These are phyloP conservation scores for Crithidia fasciculata DNA, from an alignment of 208 protist genomes.

Conservation along the genomic window DNA sequence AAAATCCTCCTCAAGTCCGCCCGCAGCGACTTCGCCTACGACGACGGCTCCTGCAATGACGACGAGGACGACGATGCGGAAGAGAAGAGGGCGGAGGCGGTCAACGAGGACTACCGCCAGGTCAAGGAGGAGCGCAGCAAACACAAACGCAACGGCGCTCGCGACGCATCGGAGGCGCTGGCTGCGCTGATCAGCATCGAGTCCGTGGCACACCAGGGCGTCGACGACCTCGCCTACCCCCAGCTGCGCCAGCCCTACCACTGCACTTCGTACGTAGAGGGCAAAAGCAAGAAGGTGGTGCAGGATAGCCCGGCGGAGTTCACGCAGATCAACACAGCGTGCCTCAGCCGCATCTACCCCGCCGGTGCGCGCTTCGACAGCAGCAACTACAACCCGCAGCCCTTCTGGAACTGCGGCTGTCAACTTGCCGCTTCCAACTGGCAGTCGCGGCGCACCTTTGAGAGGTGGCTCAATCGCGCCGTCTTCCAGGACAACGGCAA, in stretches of 20 bases:
- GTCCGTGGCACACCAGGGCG: conserved; percentile 55
- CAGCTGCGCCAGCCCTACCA: conserved; percentile 56
- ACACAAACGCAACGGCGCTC: conserved; percentile 1
- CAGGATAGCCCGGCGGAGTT: conserved; percentile 35
- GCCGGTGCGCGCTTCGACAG: conserved; percentile 86
- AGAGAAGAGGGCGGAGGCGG: conserved; percentile 1
- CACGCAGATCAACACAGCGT: conserved; percentile 57
- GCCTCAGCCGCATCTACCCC: conserved; percentile 93
- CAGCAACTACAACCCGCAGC: conserved; percentile 92
- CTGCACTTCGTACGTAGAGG: conserved; percentile 61
- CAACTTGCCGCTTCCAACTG: conserved; percentile 93
- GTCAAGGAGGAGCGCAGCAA: conserved; percentile 7
- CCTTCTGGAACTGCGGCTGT: conserved; percentile 79
- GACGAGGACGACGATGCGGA: neutral
- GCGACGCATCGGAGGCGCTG: conserved; percentile 29
- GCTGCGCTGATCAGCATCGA: conserved; percentile 71
- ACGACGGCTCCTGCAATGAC: conserved; percentile 1
- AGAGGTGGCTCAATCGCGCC: conserved; percentile 79
- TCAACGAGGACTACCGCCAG: conserved; percentile 2
- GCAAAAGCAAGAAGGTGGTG: conserved; percentile 51
- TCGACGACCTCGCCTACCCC: conserved; percentile 60
- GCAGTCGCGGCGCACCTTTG: conserved; percentile 66
- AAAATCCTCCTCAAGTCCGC: conserved; percentile 65
- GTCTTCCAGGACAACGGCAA: conserved; percentile 93
- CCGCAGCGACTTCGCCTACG: conserved; percentile 10